Evolutionary conservation across 2,329 filamentous ascomycete species (phyloP), one percentile per base, ranked within the genome.

Genomic region (Bipolaris victoriae): DNA sequence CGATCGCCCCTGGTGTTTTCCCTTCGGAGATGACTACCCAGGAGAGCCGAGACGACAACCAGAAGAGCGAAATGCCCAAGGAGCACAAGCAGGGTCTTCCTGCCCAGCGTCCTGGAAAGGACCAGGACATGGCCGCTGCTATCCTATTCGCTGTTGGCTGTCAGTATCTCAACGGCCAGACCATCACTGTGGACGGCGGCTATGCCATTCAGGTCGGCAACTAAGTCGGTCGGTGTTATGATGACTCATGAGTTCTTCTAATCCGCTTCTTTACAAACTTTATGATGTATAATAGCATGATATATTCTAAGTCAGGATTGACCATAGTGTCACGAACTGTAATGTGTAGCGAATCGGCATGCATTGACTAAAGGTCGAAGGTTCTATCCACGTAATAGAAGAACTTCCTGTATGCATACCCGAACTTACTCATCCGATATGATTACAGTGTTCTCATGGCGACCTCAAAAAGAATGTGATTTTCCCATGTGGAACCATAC

Each of bases 21-120:
- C 83, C 83, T 0, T 81, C 78, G 13, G 83, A 86, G 71, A 86
- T 86, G 82, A 86, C 84, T 2, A 79, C 83, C 0, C 76, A 79
- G 5, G 79, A 80, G 45, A 81, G 79, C 55, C 79, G 66, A 9
- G 66, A 80, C 35, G 78, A 81, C 15, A 80, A 82, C 60, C 82
- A 86, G 75, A 86, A 85, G 78, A 82, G 78, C 29, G 72, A 81
- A 57, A 77, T 86, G 57, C 78, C 80, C 7, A 84, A 83, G 74
- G 81, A 83, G 54, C 78, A 82, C 63, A 83, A 82, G 67, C 78
- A 76, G 52, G 81, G 81, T 48, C 74, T 84, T 48, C 82, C 83
- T 7, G 80, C 82, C 5, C 74, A 76, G 57, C 68, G 83, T 41
- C 84, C 84, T 0, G 86, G 85, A 0, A 81, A 84, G 24, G 86